Base-by-base conservation (phyloP, 768 basidiomycete genomes). In the Amyloporia xantha region DNA sequence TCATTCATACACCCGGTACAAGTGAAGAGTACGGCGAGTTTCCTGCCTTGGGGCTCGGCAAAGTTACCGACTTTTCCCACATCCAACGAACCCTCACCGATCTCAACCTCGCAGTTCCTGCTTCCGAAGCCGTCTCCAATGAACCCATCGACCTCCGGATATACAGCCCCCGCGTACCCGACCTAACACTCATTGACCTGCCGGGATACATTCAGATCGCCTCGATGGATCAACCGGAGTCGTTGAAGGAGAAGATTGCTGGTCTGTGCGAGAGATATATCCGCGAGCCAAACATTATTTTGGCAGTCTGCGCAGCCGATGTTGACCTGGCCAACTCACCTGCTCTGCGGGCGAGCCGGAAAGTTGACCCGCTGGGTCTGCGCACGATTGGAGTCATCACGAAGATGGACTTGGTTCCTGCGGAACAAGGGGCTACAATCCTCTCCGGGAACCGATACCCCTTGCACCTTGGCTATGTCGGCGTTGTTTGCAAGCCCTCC, bases 261-360 rank as follows among this genome's bases (percentile, higher is more conserved):
- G 59, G 63, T 7, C 72, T 99, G 1, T 98, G 96, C 67, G 96
- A 97, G 49, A 90, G 84, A 63, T 99, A 99, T 66, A 99, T 99
- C 59, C 82, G 90, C n/a, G 92, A 97, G 63, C 95, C 96, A n/a
- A 99, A 99, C 66, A 92, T 99, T 66, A 87, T 98, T 58, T 79
- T 99, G n/a, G 95, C 96, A 4, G 91, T 99, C 15, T 99, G 96
- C 63, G 90, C 96, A 6, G 96, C 96, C 6, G 94, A 99, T 64
- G 96, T 99, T 48, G 96, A 99, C 70, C 77, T 99, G 11, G 96
- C 96, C 52, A 99, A 99, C 66, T 96, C 93, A 0, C 94, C 96
- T 5, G 96, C 96, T 0, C 71, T 99, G 43, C 77, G 92, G 43
- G 93, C 96, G 0, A 94, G 91, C 65, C 77, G 94, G 36, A 86